Base-by-base conservation (phyloP, 148 eudicot species). In the Fagopyrum esculentum region DNA sequence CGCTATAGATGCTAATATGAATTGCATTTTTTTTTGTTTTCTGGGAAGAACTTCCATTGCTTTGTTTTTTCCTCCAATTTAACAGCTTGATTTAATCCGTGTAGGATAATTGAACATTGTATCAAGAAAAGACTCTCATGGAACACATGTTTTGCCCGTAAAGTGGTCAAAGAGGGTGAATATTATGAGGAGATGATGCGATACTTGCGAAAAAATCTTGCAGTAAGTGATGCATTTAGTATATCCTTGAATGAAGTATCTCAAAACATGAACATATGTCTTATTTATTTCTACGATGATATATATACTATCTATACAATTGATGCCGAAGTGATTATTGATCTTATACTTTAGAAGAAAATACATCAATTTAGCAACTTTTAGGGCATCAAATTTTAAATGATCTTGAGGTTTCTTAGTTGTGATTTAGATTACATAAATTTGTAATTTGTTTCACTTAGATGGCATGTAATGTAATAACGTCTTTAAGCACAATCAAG, bases 161-260 rank as follows among this genome's bases (percentile, higher is more conserved):
- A 86, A 83, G 86, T 95, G 40, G 81, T 84, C 71, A 95, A 89
- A 86, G 98, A 95, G 80, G 86, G 85, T 64, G 98, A 95, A 82
- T 95, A 92, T 77, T 95, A 95, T 82, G 98, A 95, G 79, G 98
- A 92, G 80, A 87, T 95, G 98, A 90, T 95, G 91, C 87, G 91
- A 72, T 95, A 95, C 77, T 80, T 95, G 80, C 82, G 93, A 61
- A 91, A 72, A 82, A 90, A 92, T 82, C 84, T 95, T 71, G 97
- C 98, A 80, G 98, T 92, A 81, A 78, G 98, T 85, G 35, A 45
- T 51, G 68, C 71, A 66, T 66, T 35, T 66, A 9, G 52, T 60
- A 43, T 66, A 35, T 43, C 19, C 7, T 66, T 66, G 71, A 40
- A 10, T 66, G 71, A 15, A 66, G 40, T 13, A 66, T 9, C 16